Evolutionary conservation across 1,284 basidiomycete genomes (phyloP).

Genomic region (Puccinia polysora): DNA sequence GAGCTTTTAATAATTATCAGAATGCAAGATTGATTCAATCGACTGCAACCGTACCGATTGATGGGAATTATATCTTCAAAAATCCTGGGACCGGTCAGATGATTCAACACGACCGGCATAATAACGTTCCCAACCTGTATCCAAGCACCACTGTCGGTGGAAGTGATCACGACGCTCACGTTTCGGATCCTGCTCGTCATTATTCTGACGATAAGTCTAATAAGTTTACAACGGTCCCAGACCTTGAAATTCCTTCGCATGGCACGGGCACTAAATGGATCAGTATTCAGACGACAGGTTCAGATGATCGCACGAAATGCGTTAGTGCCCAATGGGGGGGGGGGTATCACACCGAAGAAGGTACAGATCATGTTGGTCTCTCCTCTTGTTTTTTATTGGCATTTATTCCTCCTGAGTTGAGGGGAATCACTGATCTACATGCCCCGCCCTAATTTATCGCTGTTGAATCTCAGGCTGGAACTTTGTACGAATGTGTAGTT

Average conservation of each 20-base stretch:
- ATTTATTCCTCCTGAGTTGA: not conserved
- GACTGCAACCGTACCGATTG: slow-evolving; percentile 19
- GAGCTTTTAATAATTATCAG: slow-evolving; percentile 36
- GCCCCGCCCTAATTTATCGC: not conserved
- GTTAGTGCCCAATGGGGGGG: slow-evolving; percentile 43
- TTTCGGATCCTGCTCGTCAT: not conserved
- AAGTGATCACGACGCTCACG: not conserved
- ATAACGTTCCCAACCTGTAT: slow-evolving; percentile 40
- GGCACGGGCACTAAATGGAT: slow-evolving; percentile 38
- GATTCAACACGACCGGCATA: slow-evolving; percentile 31
- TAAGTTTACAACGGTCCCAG: not conserved
- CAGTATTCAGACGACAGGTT: slow-evolving; percentile 27
- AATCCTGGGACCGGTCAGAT: slow-evolving; percentile 25
- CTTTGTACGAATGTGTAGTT: slow-evolving; percentile 38
- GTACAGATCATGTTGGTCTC: slow-evolving; percentile 31
- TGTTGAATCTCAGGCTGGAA: slow-evolving; percentile 30
- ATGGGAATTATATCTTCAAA: slow-evolving; percentile 33
- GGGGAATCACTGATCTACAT: not conserved
- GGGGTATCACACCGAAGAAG: slow-evolving; percentile 30
- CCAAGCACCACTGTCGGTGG: not conserved
- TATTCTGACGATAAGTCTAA: not conserved
- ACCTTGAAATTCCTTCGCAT: slow-evolving; percentile 31
- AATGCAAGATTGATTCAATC: slow-evolving; percentile 38
- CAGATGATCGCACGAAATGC: slow-evolving; percentile 24
- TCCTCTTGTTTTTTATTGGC: not conserved